A percentile compares a stretch with the other conserved stretches of the same genome.
Conservation (phyloP, 495 filamentous ascomycete species). For the Lasiosphaeria ovina region DNA sequence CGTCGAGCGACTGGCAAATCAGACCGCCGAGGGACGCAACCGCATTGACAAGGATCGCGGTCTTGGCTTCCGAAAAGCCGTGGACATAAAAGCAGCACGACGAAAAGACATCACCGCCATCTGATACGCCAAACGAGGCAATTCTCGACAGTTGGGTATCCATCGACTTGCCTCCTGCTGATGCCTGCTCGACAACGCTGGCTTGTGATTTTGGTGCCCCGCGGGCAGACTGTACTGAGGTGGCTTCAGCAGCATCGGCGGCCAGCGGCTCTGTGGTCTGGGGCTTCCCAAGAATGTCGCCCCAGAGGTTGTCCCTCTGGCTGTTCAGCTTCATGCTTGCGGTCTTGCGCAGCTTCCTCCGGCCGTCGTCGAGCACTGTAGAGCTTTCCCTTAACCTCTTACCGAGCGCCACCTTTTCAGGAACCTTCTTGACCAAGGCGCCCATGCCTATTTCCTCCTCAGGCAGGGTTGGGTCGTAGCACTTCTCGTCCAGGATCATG, state of each 20-base stretch:
- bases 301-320: conserved; percentile 83
- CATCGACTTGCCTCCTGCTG: conserved; percentile 11
- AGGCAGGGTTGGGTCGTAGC: conserved; percentile 73
- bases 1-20: conserved; percentile 43
- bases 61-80: conserved; percentile 54
- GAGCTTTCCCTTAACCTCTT: conserved; percentile 37
- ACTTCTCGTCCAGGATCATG: conserved; percentile 85
- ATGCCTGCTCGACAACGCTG: conserved; percentile 13
- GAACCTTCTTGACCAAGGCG: conserved; percentile 67
- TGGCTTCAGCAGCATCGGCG: not conserved
- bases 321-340: conserved; percentile 74
- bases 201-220: conserved; percentile 8
- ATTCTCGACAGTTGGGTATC: conserved; percentile 28
- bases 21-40: conserved; percentile 46
- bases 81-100: conserved; percentile 60
- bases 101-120: conserved; percentile 45
- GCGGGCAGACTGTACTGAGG: conserved; percentile 13
- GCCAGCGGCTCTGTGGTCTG: conserved; percentile 15
- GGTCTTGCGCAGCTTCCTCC: conserved; percentile 73
- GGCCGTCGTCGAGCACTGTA: conserved; percentile 40
- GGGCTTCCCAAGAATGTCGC: conserved; percentile 66
- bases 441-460: conserved; percentile 67
- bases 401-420: conserved; percentile 36
- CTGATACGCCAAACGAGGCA: conserved; percentile 29
- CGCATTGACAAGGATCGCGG: conserved; percentile 43